Evolutionary conservation across 805 yeast genomes (phyloP).

Genomic region (Suhomyces tanzawaensis): DNA sequence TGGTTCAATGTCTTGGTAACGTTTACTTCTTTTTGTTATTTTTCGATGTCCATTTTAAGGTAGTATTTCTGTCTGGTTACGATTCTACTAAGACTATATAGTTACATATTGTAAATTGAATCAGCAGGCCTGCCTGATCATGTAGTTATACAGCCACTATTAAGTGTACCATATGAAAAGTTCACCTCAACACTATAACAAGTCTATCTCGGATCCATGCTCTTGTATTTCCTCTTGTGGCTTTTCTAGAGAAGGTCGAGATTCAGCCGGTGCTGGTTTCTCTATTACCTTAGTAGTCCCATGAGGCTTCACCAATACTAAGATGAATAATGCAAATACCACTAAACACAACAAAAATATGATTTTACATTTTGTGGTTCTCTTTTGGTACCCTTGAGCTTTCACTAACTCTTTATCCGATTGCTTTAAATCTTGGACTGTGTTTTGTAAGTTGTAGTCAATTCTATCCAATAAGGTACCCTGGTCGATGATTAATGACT

Average conservation of each 20-base stretch:
- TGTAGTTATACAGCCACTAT: too few relatives aligned
- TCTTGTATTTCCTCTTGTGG: too few relatives aligned
- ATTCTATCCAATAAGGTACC: slow-evolving; percentile 92
- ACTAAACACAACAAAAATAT: slow-evolving; percentile 70
- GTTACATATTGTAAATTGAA: neutral
- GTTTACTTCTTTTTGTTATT: too few relatives aligned
- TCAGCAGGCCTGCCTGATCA: slow-evolving; percentile 1
- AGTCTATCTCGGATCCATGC: too few relatives aligned
- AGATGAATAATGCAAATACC: slow-evolving; percentile 66
- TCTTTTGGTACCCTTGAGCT: slow-evolving; percentile 79
- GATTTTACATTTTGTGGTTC: slow-evolving; percentile 87
- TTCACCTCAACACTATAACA: too few relatives aligned
- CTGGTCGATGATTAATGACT: slow-evolving; percentile 87
- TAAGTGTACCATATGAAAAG: too few relatives aligned
- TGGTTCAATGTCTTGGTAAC: too few relatives aligned
- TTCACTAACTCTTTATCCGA: slow-evolving; percentile 75
- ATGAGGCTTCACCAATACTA: slow-evolving; percentile 67
- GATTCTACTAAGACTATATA: too few relatives aligned
- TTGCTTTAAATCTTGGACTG: slow-evolving; percentile 69
- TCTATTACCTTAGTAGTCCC: slow-evolving; percentile 25
- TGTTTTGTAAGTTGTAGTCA: slow-evolving; percentile 83
- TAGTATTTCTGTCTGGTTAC: too few relatives aligned
- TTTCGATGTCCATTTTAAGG: too few relatives aligned
- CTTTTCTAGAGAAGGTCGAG: slow-evolving; percentile 12
- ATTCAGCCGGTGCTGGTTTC: slow-evolving; percentile 3